A percentile compares a stretch with the other conserved stretches of the same genome.
These are phyloP conservation scores for Solanum tarijense DNA, from an alignment of 257 asterid genomes.

Conservation along the genomic window DNA sequence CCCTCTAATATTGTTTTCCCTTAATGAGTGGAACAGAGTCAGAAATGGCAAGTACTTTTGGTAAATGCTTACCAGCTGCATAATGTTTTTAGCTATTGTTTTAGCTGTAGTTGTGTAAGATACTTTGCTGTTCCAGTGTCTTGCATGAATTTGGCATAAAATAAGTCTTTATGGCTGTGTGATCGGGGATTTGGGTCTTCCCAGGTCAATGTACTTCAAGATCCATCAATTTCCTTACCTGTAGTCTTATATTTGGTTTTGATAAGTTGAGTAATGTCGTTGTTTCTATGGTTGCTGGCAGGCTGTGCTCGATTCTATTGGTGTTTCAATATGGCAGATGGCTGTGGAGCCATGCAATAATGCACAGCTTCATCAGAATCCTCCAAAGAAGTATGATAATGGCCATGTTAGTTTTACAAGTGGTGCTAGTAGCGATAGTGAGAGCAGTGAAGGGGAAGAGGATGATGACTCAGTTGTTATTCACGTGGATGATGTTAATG, in stretches of 20 bases:
- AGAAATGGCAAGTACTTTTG: neutral
- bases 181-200: neutral
- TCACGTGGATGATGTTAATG: conserved; percentile 22
- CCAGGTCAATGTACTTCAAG: neutral
- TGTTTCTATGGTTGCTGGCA: conserved; percentile 22
- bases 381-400: conserved; percentile 25
- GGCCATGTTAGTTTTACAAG: conserved; percentile 30
- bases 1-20: neutral
- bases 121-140: neutral
- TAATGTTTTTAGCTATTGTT: neutral
- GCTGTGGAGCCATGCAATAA: conserved; percentile 55
- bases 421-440: conserved; percentile 32
- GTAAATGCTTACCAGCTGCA: neutral
- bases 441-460: conserved; percentile 29
- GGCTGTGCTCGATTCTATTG: conserved; percentile 69
- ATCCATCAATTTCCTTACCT: neutral
- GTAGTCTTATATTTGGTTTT: neutral
- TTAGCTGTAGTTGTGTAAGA: neutral
- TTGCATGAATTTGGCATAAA: neutral
- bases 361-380: conserved; percentile 7
- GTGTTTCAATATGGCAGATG: conserved; percentile 85
- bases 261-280: neutral
- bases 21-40: neutral
- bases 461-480: conserved; percentile 34
- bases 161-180: neutral